phyloP scores from a whole-genome alignment of 2,329 filamentous ascomycete genomes.

The Phyllosticta citriasiana region DNA sequence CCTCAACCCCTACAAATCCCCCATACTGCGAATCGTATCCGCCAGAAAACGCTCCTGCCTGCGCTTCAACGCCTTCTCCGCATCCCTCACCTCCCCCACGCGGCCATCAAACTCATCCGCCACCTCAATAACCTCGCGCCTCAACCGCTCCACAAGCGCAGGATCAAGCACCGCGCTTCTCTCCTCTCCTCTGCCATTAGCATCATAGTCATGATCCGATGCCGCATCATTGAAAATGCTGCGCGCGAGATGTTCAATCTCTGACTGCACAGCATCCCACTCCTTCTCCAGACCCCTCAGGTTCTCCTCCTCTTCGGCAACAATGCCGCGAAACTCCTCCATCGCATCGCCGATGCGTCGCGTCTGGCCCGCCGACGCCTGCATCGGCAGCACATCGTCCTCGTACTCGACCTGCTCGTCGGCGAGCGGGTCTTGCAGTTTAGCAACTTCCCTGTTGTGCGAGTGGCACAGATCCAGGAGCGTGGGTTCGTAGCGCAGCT shows the following conservation, averaged over 20 bases:
- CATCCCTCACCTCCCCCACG: constrained; percentile 14
- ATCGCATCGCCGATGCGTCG: constrained; percentile 16
- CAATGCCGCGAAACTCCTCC: constrained; percentile 14
- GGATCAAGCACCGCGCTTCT: constrained; percentile 9
- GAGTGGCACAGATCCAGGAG: too few relatives aligned
- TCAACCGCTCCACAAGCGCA: constrained; percentile 14
- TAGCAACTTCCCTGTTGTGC: too few relatives aligned
- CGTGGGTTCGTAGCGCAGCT: too few relatives aligned
- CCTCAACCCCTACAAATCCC: not conserved
- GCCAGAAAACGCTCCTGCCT: constrained; percentile 18
- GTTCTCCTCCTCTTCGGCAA: constrained; percentile 16
- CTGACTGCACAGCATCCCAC: constrained; percentile 20
- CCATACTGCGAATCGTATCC: not conserved
- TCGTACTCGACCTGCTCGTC: not conserved
- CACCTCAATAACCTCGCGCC: constrained; percentile 14
- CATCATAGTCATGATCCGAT: not conserved
- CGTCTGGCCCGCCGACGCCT: not conserved
- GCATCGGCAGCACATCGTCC: too few relatives aligned
- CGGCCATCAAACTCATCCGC: constrained; percentile 13
- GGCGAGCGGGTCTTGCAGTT: not conserved
- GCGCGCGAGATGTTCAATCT: constrained; percentile 16
- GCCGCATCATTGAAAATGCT: not conserved
- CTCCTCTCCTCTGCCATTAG: not conserved
- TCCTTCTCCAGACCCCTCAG: constrained; percentile 16
- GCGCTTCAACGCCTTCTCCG: constrained; percentile 18